Evolutionary conservation across 2,329 filamentous ascomycete species (phyloP).

Genomic region (Cladosporium sp.): DNA sequence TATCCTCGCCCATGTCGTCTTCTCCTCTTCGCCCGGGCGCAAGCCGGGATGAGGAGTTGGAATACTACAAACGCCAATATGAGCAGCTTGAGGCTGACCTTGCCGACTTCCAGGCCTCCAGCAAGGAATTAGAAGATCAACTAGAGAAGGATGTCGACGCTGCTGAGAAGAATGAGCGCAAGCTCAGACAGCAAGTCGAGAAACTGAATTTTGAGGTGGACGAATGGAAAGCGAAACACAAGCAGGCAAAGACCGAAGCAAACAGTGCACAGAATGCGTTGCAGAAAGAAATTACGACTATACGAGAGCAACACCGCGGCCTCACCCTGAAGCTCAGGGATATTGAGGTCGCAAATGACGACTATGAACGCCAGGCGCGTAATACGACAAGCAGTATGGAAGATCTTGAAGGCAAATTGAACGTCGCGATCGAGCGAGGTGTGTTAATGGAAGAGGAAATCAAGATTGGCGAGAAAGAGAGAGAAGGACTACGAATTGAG

Average conservation of each 20-base stretch:
- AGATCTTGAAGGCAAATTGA: slow-evolving; percentile 96
- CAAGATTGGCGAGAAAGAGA: slow-evolving; percentile 83
- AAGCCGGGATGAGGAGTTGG: slow-evolving; percentile 66
- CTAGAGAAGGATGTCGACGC: slow-evolving; percentile 94
- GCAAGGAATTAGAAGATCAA: slow-evolving; percentile 88
- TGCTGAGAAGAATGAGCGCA: slow-evolving; percentile 86
- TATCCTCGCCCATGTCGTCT: slow-evolving; percentile 28
- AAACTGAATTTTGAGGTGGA: slow-evolving; percentile 82
- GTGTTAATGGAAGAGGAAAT: slow-evolving; percentile 97
- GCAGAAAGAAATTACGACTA: slow-evolving; percentile 91
- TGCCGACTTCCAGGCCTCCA: slow-evolving; percentile 88
- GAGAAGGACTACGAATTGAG: slow-evolving; percentile 84
- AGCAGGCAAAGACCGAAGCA: slow-evolving; percentile 85
- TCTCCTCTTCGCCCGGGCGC: slow-evolving; percentile 35
- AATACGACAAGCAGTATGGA: slow-evolving; percentile 95
- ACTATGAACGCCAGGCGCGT: slow-evolving; percentile 92
- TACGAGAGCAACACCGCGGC: slow-evolving; percentile 79
- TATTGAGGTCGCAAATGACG: slow-evolving; percentile 96
- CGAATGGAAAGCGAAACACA: slow-evolving; percentile 99
- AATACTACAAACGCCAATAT: slow-evolving; percentile 96
- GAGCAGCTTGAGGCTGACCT: slow-evolving; percentile 88
- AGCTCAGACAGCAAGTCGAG: slow-evolving; percentile 83
- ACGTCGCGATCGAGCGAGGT: slow-evolving; percentile 82
- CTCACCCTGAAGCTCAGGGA: slow-evolving; percentile 82
- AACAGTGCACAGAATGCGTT: slow-evolving; percentile 77